A percentile compares a stretch with the other conserved stretches of the same genome.
These are phyloP conservation scores for Phoma sp. DNA, from an alignment of 2,329 filamentous ascomycete genomes.

Conservation along the genomic window DNA sequence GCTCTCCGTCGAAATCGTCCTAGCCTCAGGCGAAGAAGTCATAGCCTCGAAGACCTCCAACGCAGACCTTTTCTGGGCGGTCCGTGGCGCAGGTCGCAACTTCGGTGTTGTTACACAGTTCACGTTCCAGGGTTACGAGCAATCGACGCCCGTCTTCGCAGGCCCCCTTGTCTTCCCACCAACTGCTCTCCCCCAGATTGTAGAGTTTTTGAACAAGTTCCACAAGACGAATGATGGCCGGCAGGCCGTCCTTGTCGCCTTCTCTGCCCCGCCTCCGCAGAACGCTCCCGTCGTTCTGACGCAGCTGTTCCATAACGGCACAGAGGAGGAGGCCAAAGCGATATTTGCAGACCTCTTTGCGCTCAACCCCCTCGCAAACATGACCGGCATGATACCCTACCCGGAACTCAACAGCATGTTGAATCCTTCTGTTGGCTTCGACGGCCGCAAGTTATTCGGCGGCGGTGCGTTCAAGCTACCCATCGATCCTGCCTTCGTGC, in stretches of 20 bases:
- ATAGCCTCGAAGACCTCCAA: conserved; percentile 37
- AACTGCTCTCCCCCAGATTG: conserved; percentile 36
- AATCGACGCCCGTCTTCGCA: conserved; percentile 42
- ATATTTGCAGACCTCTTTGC: conserved; percentile 24
- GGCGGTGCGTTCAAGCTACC: conserved; percentile 48
- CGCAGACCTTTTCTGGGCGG: conserved; percentile 49
- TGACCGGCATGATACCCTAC: conserved; percentile 37
- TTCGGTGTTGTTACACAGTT: conserved; percentile 54
- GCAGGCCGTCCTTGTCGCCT: conserved; percentile 36
- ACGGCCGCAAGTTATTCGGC: conserved; percentile 49
- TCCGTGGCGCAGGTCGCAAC: conserved; percentile 49
- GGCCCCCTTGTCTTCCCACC: conserved; percentile 48
- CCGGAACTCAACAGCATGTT: conserved; percentile 42
- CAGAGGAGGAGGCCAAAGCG: conserved; percentile 33
- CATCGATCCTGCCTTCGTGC: conserved; percentile 32
- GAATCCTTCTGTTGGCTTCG: conserved; percentile 39
- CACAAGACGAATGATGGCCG: conserved; percentile 38
- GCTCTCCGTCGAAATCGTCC: conserved; percentile 41
- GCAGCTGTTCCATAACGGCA: conserved; percentile 47
- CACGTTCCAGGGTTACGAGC: conserved; percentile 44
- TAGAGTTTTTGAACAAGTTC: conserved; percentile 41
- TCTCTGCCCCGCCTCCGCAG: conserved; percentile 38
- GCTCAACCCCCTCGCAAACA: conserved; percentile 9
- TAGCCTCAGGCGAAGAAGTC: conserved; percentile 47
- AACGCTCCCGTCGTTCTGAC: conserved; percentile 40